These are phyloP conservation scores for Xylariaceae sp. DNA, from an alignment of 2,329 filamentous ascomycete genomes.

Conservation along the genomic window DNA sequence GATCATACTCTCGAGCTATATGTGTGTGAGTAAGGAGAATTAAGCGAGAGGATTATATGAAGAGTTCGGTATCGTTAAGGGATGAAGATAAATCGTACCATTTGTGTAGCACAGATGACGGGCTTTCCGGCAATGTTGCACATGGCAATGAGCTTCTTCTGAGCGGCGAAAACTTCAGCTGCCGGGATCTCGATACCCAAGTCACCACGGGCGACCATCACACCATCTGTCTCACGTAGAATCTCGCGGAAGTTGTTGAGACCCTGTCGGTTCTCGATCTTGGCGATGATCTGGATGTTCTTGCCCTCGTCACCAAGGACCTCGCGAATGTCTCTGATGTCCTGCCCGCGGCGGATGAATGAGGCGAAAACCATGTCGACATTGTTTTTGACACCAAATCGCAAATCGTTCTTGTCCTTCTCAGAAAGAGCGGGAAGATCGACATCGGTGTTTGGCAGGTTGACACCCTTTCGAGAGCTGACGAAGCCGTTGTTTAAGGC, in stretches of 20 bases:
- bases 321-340: conserved; percentile 86
- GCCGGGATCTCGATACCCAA: conserved; percentile 98
- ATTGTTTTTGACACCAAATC: conserved; percentile 95
- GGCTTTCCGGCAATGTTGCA: conserved; percentile 99
- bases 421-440: conserved; percentile 95
- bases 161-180: conserved; percentile 96
- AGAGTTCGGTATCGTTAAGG: neutral
- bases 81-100: conserved; percentile 43
- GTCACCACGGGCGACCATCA: conserved; percentile 99
- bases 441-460: conserved; percentile 97
- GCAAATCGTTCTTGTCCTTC: conserved; percentile 93
- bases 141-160: conserved; percentile 99
- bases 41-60: neutral
- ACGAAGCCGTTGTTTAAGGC: conserved; percentile 98
- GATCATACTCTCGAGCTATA: conserved; percentile 89
- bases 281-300: conserved; percentile 98
- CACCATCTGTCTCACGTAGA: conserved; percentile 90
- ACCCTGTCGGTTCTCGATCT: conserved; percentile 99
- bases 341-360: conserved; percentile 91
- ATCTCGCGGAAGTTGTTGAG: conserved; percentile 99
- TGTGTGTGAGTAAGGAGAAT: conserved; percentile 7
- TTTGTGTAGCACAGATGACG: conserved; percentile 97
- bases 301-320: conserved; percentile 88
- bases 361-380: conserved; percentile 99
- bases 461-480: conserved; percentile 98